Base-by-base conservation (phyloP, 805 yeast species). In the Sungouiella blattae region DNA sequence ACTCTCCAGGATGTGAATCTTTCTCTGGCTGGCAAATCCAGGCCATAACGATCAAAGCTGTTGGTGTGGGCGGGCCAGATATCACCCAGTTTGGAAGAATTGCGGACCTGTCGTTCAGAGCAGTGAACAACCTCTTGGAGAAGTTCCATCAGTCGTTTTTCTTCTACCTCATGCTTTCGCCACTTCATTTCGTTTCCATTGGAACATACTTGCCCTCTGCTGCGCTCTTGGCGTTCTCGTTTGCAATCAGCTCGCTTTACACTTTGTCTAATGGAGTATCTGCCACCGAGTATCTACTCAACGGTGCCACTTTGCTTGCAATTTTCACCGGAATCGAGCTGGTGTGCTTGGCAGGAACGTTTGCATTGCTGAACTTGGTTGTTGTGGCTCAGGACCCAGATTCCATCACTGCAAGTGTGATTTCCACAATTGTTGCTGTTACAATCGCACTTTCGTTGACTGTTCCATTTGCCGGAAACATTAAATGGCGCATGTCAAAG, bases 111-210 rank as follows among this genome's bases (percentile, higher is more conserved):
- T 67, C 83, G 6, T 80, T 89, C 54, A 75, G 98, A 41, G 80
- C 96, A 0, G 84, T 93, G 24, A 93, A 93, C 64, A 93, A 93
- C 56, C 69, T 93, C 47, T 67, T 91, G 25, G 99, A 93, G 58
- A 94, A 91, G 57, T 91, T 91, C 61, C 99, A 93, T 60, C 99
- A 93, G 61, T 87, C 96, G 1, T 93, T 88, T 53, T 93, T 93
- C 69, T 93, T 89, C 55, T 93, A 91, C 62, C 70, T 91, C 46
- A 57, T 93, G 62, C 60, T 93, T 32, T 76, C 87, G 0, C 94
- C 97, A 16, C 65, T 72, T 37, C 59, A 73, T 39, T 93, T 93
- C 64, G 95, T 93, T 12, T 87, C 96, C 4, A 89, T 93, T 44
- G 97, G 96, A 4, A 87, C 94, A 13, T 93, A 91, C 55, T 64